Evolutionary conservation across 2,329 filamentous ascomycete genomes (phyloP), one percentile per base, ranked within the genome.

Genomic region (Akanthomyces dipterigenus): DNA sequence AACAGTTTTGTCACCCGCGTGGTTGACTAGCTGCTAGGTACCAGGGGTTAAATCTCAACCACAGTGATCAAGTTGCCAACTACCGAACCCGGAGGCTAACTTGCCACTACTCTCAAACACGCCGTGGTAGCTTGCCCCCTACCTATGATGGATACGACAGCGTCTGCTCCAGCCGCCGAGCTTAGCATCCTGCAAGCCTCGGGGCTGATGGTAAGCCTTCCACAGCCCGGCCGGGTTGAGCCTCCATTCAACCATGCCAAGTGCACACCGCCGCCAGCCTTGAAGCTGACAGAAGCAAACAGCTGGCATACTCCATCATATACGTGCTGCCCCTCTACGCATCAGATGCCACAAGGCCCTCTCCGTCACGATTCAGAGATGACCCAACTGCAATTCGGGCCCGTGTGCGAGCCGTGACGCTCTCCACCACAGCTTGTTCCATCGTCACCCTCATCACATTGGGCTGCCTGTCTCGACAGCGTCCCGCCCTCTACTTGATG

Each of bases 251-350:
- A 12, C 26, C 42, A 45, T 48, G 31, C n/a, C 16, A 48, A 49
- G 20, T 38, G 55, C 22, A 57, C 34, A 57, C 45, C 45, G 55
- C 55, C 26, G 38, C 51, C 14, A 26, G 20, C 14, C 24, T 7
- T 24, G 51, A 43, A 43, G 26, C 56, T 59, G 46, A 59, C 56
- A 51, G 40, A 28, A 40, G 61, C 53, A 51, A 63, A 71, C 63
- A 90, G 90, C 77, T 93, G 64, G 75, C 87, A 64, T 96, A 96
- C 76, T 96, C 91, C n/a, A 74, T 92, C 67, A 77, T 91, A 77
- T 99, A 98, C 77, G 90, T 99, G 68, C 78, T 90, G 3, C 93
- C 95, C 26, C 91, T 98, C 75, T 97, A 99, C 78, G 80, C 93
- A 65, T 95, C 88, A 22, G 75, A 85, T 4, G 82, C 85, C 22